A percentile compares a stretch with the other conserved stretches of the same genome.
Conservation (phyloP, 176 grass and related monocot species). For the Lolium perenne region DNA sequence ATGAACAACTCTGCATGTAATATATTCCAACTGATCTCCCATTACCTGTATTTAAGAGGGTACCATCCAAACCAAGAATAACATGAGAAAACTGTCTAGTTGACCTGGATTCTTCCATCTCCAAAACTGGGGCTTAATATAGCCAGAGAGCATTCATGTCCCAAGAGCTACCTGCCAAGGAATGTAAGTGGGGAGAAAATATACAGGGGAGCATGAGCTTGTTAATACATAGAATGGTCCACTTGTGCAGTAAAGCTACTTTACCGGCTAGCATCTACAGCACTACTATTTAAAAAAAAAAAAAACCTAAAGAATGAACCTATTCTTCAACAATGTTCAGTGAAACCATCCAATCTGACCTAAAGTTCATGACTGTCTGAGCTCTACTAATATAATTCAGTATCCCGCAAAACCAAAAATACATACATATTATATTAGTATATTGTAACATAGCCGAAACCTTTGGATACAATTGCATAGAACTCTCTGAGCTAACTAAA, state of each 20-base stretch:
- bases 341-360: not conserved
- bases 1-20: not conserved
- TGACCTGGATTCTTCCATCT: not conserved
- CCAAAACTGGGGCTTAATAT: not conserved
- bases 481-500: not conserved
- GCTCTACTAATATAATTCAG: not conserved
- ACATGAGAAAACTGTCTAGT: constrained; percentile 62
- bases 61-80: constrained; percentile 95
- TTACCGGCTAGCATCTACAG: not conserved
- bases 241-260: not conserved
- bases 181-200: not conserved
- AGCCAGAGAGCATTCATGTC: not conserved
- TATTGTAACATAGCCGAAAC: not conserved
- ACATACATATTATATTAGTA: not conserved
- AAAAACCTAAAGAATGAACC: not conserved
- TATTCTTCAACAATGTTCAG: not conserved
- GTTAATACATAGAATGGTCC: not conserved
- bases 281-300: not conserved
- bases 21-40: not conserved
- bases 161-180: not conserved
- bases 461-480: not conserved
- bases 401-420: not conserved
- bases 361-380: too few species aligned
- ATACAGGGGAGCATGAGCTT: not conserved
- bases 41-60: constrained; percentile 91